Evolutionary conservation across 1,284 basidiomycete genomes (phyloP).

Genomic region (Leccinum huronense): DNA sequence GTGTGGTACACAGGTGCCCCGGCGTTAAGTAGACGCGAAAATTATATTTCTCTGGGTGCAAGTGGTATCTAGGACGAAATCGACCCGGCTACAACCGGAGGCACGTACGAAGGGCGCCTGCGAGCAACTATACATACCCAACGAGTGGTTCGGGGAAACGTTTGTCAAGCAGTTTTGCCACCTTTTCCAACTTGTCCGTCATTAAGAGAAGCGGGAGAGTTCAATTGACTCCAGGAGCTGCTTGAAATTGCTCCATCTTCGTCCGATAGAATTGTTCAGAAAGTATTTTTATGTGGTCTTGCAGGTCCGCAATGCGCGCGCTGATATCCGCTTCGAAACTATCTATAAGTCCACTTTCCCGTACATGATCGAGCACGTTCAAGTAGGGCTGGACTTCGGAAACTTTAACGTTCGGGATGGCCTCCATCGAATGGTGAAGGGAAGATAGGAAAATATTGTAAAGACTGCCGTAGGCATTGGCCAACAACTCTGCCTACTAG

Average conservation of each 20-base stretch:
- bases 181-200: conserved; percentile 88
- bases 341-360: conserved; percentile 64
- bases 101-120: neutral
- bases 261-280: conserved; percentile 69
- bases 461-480: conserved; percentile 65
- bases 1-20: neutral
- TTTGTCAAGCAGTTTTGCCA: conserved; percentile 79
- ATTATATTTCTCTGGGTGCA: no score
- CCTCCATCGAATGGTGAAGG: conserved; percentile 83
- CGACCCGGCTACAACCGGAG: conserved; percentile 57
- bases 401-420: conserved; percentile 67
- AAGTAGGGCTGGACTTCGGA: conserved; percentile 66
- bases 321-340: conserved; percentile 66
- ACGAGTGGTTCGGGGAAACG: conserved; percentile 81
- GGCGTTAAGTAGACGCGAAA: no score
- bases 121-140: conserved; percentile 49
- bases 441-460: conserved; percentile 86
- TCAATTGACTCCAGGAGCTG: conserved; percentile 69
- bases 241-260: conserved; percentile 68
- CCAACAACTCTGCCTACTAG: conserved; percentile 65
- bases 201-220: conserved; percentile 79
- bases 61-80: conserved; percentile 35
- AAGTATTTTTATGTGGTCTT: conserved; percentile 65
- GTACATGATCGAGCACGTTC: conserved; percentile 68
- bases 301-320: conserved; percentile 66